These are phyloP conservation scores for Mortierella alpina DNA, from an alignment of 192 early-diverging fungal genomes.

Conservation along the genomic window DNA sequence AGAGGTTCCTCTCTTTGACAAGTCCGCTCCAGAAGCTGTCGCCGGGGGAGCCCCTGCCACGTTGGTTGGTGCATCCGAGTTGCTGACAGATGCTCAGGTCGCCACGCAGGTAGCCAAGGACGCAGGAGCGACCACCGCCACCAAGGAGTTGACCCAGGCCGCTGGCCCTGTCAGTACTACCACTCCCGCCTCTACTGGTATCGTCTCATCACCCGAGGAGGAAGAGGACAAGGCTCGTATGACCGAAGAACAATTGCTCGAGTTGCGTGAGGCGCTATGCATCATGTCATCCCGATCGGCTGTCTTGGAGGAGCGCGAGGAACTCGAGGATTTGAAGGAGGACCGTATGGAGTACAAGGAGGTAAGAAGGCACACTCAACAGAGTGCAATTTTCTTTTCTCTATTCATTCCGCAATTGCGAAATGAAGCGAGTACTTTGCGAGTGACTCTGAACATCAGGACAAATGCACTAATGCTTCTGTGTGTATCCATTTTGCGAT, in stretches of 20 bases:
- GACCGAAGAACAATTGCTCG: slow-evolving; percentile 66
- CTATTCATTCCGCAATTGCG: neutral
- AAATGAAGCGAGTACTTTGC: neutral
- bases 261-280: slow-evolving; percentile 67
- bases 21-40: slow-evolving; percentile 23
- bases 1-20: slow-evolving; percentile 18
- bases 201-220: slow-evolving; percentile 30
- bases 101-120: slow-evolving; percentile 38
- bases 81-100: slow-evolving; percentile 49
- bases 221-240: slow-evolving; percentile 59
- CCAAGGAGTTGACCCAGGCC: slow-evolving; percentile 26
- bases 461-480: slow-evolving; percentile 3
- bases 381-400: neutral
- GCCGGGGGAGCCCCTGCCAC: slow-evolving; percentile 40
- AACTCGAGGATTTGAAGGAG: slow-evolving; percentile 68
- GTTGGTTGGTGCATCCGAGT: slow-evolving; percentile 19
- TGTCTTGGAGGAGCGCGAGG: slow-evolving; percentile 70
- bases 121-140: slow-evolving; percentile 15
- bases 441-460: neutral
- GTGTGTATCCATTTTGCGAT: too few relatives aligned
- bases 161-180: slow-evolving; percentile 1
- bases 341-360: slow-evolving; percentile 74
- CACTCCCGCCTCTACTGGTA: slow-evolving; percentile 15
- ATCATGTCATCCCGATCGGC: slow-evolving; percentile 67
- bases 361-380: slow-evolving; percentile 38